Conservation (phyloP, 192 early-diverging fungal species). For the Haplosporangium gracile region DNA sequence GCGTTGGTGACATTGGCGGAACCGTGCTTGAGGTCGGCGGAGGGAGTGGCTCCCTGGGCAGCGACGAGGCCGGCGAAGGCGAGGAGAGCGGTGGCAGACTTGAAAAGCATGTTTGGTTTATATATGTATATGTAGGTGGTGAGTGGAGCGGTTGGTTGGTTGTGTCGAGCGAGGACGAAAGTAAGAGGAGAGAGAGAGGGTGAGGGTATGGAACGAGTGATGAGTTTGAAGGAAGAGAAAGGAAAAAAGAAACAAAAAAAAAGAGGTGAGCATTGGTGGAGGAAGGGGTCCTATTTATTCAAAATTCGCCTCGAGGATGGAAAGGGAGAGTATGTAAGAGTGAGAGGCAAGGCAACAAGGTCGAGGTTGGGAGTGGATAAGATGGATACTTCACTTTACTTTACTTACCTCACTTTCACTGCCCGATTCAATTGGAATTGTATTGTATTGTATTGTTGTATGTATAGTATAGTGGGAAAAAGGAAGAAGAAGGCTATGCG, state of each 20-base stretch:
- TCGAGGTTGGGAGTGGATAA: too few relatives aligned
- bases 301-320: neutral
- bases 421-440: too few relatives aligned
- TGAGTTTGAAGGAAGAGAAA: neutral
- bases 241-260: conserved; percentile 9
- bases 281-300: conserved; percentile 22
- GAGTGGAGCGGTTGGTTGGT: neutral
- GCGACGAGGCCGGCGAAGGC: conserved; percentile 46
- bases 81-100: conserved; percentile 43
- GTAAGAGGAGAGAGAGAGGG: neutral
- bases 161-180: neutral
- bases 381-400: too few relatives aligned
- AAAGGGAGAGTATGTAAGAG: neutral
- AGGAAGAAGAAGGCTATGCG: too few relatives aligned
- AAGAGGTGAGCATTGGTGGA: conserved; percentile 11
- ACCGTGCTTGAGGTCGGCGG: conserved; percentile 28
- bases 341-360: too few relatives aligned
- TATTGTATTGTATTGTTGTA: too few relatives aligned
- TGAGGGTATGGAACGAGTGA: neutral
- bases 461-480: too few relatives aligned
- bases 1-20: conserved; percentile 12
- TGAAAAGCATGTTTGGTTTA: conserved; percentile 53
- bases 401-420: too few relatives aligned
- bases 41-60: conserved; percentile 31
- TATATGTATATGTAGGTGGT: neutral